Base-by-base conservation (phyloP, 1,284 basidiomycete species). In the Naganishia sp. region DNA sequence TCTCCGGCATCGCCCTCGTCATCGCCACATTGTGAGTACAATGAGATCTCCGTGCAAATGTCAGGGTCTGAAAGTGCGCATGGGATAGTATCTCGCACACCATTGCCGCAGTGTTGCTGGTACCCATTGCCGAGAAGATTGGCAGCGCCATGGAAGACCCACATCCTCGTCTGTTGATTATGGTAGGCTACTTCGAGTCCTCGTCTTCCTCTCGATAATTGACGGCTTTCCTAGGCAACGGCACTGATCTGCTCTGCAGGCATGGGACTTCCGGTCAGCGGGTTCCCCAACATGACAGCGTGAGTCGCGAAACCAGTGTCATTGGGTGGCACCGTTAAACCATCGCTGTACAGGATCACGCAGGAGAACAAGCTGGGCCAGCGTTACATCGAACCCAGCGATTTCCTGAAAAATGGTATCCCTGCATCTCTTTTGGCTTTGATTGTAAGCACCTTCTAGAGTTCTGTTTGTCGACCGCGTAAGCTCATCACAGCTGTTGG, bases 231-330 rank as follows among this genome's bases (percentile, higher is more conserved):
- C 77, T 16, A 61, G 59, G 59, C 81, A 55, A 98, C 94, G 10
- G 92, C 87, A 2, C 82, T 99, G 69, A 90, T 96, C 65, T 97
- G 94, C 74, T 94, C 92, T 18, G 85, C 92, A 3, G 96, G 95
- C 0, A 99, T 99, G 95, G 96, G 94, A 6, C 89, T 99, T 84
- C 94, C 94, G 3, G 94, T 98, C 43, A 94, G 90, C 68, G 95
- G 95, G 6, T 98, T 99, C 83, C 95, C 94, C 0, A 97, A 97
- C 78, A 91, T 94, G 81, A 93, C 91, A 64, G 92, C 91, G 90
- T 92, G 79, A 75, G 90, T 87, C 0, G 6, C 61, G 53, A 11
- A 21, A 42, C 57, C 33, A 28, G 48, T 60, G 45, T 43, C 16
- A 2, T 50, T 25, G 15, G 33, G 18, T n/a, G 2, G n/a, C 45